Evolutionary conservation across 2,329 filamentous ascomycete species (phyloP), one percentile per base, ranked within the genome.

Genomic region (Pseudogymnoascus pannorum): DNA sequence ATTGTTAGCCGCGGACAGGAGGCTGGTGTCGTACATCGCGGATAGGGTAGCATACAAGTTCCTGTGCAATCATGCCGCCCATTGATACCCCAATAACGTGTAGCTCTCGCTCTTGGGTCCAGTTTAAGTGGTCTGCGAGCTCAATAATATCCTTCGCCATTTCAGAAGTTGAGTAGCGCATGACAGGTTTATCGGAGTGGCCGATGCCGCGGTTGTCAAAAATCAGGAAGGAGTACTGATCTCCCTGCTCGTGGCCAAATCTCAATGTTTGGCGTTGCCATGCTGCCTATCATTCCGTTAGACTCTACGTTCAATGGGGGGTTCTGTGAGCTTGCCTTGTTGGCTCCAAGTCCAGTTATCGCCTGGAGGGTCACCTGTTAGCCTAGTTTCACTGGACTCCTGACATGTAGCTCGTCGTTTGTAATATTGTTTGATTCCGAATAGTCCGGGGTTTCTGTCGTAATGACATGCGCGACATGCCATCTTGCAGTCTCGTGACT

Each of bases 31-130:
- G 57, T 18, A 59, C 9, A 60, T 63, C 14, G 70, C 68, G 20
- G 24, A 29, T 5, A 24, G 22, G 20, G 40, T 22, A 11, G 70
- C 75, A 69, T 72, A 80, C 82, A 3, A 96, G 70, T 75, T 96
- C 92, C 74, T 96, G 92, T 2, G 89, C 85, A 68, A 96, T 93
- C 92, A 96, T 96, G 69, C 92, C 91, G 65, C 91, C 91, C 82
- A 96, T 89, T 63, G 87, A 91, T 66, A 93, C 85, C 61, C 91
- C 92, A 33, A 89, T 78, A 59, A 95, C 72, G 75, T 96, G 86
- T 12, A 87, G 67, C 59, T 83, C 72, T 77, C 79, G 75, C 68
- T 78, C 68, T 70, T 79, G 71, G 44, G 73, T 85, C 89, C 89
- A 95, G 64, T 84, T 85, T 8, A 94, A 72, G 68, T 89, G 82